Evolutionary conservation across 805 yeast species (phyloP), one percentile per base, ranked within the genome.

Genomic region (Candida xyloterini): DNA sequence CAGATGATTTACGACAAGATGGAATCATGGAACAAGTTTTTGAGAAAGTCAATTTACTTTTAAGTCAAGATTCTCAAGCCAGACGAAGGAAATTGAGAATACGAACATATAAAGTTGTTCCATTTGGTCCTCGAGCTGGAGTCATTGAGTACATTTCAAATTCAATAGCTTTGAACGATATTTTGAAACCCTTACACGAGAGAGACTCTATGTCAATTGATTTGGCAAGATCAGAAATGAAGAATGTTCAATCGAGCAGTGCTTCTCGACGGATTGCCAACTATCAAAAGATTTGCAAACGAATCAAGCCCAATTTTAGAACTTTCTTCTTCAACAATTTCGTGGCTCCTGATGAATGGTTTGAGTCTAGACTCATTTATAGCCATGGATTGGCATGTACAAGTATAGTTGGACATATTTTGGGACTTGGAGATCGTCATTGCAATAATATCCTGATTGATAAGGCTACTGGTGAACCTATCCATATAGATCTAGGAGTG

Each of bases 21-120:
- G 85, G 95, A 0, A 87, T 93, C 41, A 95, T 93, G 99, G 95
- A 91, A 59, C 98, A 93, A 57, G 98, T 91, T 1, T 93, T 95
- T 60, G 83, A 74, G 15, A 86, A 89, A 53, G 96, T 89, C 11
- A 89, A 90, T 54, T 62, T 68, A 10, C 73, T 88, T 26, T 70
- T 91, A 40, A 59, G 51, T 9, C 65, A 65, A 16, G 79, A 85
- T 53, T 70, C 70, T 37, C 76, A 74, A 23, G 70, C 91, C 0
- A 59, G 79, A 18, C 70, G 65, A 35, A 60, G 90, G n/a, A 61
- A 67, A 2, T 64, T 91, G 42, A 67, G 74, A 3, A 74, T 93
- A 1, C 65, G 95, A 34, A 89, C 97, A 0, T 93, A 93, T 62
- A 83, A 83, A 37, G 97, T 93, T 1, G 76, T 90, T 8, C 97